Evolutionary conservation across 2,329 filamentous ascomycete genomes (phyloP), one percentile per base, ranked within the genome.

Genomic region (Stromatinia cepivora): DNA sequence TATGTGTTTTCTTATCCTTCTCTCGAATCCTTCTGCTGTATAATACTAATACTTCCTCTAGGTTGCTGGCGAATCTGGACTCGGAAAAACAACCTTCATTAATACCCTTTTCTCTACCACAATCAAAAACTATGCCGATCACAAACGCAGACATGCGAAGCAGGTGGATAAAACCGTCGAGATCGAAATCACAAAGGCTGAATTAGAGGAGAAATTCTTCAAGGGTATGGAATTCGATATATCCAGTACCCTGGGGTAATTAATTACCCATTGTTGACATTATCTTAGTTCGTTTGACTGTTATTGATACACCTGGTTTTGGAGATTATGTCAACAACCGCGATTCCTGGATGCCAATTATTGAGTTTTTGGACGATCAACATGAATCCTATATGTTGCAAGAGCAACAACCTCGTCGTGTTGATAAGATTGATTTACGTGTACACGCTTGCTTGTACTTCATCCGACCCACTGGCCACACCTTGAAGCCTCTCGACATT

Each of bases 261-360:
- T 42, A 66, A 48, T 15, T 71, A 57, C 39, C 31, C 46, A 39
- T 56, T 58, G 66, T 71, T 76, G 68, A 76, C 71, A 72, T 52
- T 72, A 71, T 67, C 72, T 67, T 79, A 98, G 95, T 99, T 81
- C 95, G 95, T 80, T 85, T 99, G 79, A 99, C 95, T 74, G 95
- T 99, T 79, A 99, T 99, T 81, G 95, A 99, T 82, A 99, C 95
- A 73, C 95, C 95, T 78, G 95, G 95, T 77, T 99, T 99, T 80
- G 95, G 95, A 82, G 95, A 99, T 88, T 99, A 99, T 80, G 95
- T 99, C 81, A 99, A 99, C 91, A 99, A 99, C 88, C 92, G 94
- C 80, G 95, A 99, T 83, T 98, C 95, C 73, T 99, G 95, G 95
- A 96, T 97, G 88, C 95, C 95, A 81, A 98, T 99, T 80, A 98